These are phyloP conservation scores for Spathaspora girioi DNA, from an alignment of 805 yeast genomes.

Conservation along the genomic window DNA sequence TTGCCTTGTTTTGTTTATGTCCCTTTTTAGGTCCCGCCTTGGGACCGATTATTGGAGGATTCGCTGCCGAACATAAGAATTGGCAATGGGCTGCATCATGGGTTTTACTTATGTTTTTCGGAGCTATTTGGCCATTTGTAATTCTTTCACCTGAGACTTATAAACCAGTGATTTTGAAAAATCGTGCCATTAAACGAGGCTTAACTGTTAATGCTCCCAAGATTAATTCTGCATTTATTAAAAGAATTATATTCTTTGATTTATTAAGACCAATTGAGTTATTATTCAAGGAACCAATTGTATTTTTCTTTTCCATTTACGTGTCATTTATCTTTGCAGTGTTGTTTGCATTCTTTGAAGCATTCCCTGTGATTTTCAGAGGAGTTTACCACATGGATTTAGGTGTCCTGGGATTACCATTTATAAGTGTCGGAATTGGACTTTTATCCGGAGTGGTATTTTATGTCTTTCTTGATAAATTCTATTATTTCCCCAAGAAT, in stretches of 20 bases:
- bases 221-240: slow-evolving; percentile 36
- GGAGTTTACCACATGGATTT: slow-evolving; percentile 56
- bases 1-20: slow-evolving; percentile 73
- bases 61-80: slow-evolving; percentile 60
- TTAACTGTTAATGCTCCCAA: slow-evolving; percentile 37
- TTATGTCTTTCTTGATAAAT: slow-evolving; percentile 49
- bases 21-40: slow-evolving; percentile 79
- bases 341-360: slow-evolving; percentile 75
- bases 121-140: slow-evolving; percentile 50
- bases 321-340: slow-evolving; percentile 76
- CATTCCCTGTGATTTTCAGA: slow-evolving; percentile 69
- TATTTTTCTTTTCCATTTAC: slow-evolving; percentile 62
- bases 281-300: slow-evolving; percentile 74
- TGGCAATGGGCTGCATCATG: slow-evolving; percentile 63
- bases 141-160: slow-evolving; percentile 69
- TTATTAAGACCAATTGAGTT: slow-evolving; percentile 63
- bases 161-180: slow-evolving; percentile 58
- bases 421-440: slow-evolving; percentile 71
- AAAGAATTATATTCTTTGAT: slow-evolving; percentile 46
- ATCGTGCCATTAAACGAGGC: slow-evolving; percentile 61
- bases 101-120: slow-evolving; percentile 69
- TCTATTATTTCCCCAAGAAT: slow-evolving; percentile 50
- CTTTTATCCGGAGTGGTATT: slow-evolving; percentile 51
- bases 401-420: slow-evolving; percentile 67
- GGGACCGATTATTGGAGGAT: slow-evolving; percentile 74